phyloP scores from a whole-genome alignment of 1,284 basidiomycete species.

The Microbotryum violaceum region DNA sequence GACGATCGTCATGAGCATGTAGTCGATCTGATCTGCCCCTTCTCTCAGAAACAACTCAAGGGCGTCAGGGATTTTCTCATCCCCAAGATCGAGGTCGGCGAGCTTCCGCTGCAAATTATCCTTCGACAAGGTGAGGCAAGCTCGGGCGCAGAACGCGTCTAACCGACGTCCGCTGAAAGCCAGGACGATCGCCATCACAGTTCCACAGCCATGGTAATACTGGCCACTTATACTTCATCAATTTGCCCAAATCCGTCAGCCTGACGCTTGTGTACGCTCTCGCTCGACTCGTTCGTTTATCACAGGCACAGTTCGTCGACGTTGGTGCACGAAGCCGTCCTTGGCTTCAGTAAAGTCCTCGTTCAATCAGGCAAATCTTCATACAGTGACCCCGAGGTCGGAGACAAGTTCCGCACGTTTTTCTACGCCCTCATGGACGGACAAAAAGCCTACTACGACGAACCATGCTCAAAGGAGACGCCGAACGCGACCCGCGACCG shows the following conservation, averaged over 20 bases:
- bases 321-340: slow-evolving; percentile 40
- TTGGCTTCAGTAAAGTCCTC: slow-evolving; percentile 38
- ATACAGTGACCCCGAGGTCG: slow-evolving; percentile 19
- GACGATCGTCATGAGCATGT: background rate
- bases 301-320: slow-evolving; percentile 26
- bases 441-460: slow-evolving; percentile 40
- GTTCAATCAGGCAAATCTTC: slow-evolving; percentile 37
- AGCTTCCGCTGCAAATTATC: slow-evolving; percentile 36
- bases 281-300: background rate
- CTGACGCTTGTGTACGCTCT: slow-evolving; percentile 36
- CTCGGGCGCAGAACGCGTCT: too few relatives aligned
- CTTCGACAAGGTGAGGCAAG: slow-evolving; percentile 34
- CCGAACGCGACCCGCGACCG: slow-evolving; percentile 40
- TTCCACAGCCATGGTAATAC: too few relatives aligned
- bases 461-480: slow-evolving; percentile 37
- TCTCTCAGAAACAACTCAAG: slow-evolving; percentile 40
- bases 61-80: slow-evolving; percentile 39
- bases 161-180: background rate
- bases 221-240: background rate
- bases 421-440: slow-evolving; percentile 40
- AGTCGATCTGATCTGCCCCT: slow-evolving; percentile 37
- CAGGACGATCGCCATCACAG: background rate
- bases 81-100: slow-evolving; percentile 37
- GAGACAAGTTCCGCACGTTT: slow-evolving; percentile 37
- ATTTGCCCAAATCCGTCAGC: slow-evolving; percentile 23